Percentiles rank a stretch among this genome's conserved stretches.
These are phyloP conservation scores for Plasmodium chabaudi DNA, from an alignment of 169 alveolate species.

Conservation along the genomic window DNA sequence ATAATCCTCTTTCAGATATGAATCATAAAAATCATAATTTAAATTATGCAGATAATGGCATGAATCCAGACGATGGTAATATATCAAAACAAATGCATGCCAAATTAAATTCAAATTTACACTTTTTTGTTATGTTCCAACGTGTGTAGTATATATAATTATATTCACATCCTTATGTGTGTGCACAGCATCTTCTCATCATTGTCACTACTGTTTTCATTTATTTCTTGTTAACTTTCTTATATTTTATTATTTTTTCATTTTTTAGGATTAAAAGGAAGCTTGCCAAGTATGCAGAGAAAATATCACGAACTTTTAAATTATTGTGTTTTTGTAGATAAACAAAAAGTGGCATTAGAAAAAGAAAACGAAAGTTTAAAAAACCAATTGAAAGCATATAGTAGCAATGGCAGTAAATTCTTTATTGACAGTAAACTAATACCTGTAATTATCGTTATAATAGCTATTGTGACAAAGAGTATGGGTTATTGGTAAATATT, in stretches of 20 bases:
- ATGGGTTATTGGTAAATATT: slow-evolving; percentile 69
- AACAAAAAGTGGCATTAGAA: slow-evolving; percentile 84
- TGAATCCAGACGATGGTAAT: slow-evolving; percentile 69
- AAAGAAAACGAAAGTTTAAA: slow-evolving; percentile 85
- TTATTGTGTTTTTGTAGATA: slow-evolving; percentile 90
- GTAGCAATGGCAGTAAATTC: slow-evolving; percentile 43
- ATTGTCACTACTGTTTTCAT: slow-evolving; percentile 6
- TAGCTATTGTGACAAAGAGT: slow-evolving; percentile 63
- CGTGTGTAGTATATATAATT: background rate
- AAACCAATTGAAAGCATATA: slow-evolving; percentile 70
- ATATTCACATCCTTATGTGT: background rate
- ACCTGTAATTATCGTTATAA: slow-evolving; percentile 52
- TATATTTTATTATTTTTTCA: slow-evolving; percentile 21
- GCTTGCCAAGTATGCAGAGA: slow-evolving; percentile 76
- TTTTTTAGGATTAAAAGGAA: slow-evolving; percentile 80
- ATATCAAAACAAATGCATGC: background rate
- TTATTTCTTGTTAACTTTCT: slow-evolving; percentile 8
- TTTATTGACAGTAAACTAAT: slow-evolving; percentile 53
- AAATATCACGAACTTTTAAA: slow-evolving; percentile 90
- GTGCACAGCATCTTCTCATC: background rate
- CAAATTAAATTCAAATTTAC: too few relatives aligned
- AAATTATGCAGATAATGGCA: slow-evolving; percentile 82
- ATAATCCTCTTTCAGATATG: slow-evolving; percentile 84
- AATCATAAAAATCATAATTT: slow-evolving; percentile 80
- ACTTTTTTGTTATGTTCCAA: background rate